Evolutionary conservation across 2,329 filamentous ascomycete genomes (phyloP).

Genomic region (Ophiocordyceps australis): DNA sequence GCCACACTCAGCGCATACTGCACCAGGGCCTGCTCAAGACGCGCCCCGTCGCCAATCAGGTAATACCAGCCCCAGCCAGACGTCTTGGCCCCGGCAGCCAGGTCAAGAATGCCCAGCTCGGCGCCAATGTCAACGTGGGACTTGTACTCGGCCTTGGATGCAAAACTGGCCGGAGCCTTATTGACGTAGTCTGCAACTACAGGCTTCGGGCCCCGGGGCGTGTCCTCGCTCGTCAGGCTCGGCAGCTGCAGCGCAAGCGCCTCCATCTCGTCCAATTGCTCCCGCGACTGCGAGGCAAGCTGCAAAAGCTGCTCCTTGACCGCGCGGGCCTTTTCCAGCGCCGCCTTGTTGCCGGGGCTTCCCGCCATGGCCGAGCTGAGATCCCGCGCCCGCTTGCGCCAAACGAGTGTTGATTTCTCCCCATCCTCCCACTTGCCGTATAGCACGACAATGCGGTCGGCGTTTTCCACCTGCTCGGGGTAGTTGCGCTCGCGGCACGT

Average conservation of each 20-base stretch:
- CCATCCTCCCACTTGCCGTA: slow-evolving; percentile 39
- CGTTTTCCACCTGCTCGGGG: slow-evolving; percentile 31
- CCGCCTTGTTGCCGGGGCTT: slow-evolving; percentile 22
- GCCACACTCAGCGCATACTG: slow-evolving; percentile 68
- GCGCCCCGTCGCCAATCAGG: slow-evolving; percentile 74
- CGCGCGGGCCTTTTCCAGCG: slow-evolving; percentile 14
- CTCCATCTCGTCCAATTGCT: slow-evolving; percentile 54
- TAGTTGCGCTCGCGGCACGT: slow-evolving; percentile 85
- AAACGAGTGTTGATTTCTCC: slow-evolving; percentile 38
- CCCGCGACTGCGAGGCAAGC: slow-evolving; percentile 39
- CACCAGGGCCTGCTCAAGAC: slow-evolving; percentile 86
- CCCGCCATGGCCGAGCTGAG: slow-evolving; percentile 33
- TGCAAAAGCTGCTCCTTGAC: slow-evolving; percentile 36
- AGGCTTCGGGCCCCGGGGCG: slow-evolving; percentile 52
- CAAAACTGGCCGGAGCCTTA: slow-evolving; percentile 30
- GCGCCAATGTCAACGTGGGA: slow-evolving; percentile 79
- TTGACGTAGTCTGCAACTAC: slow-evolving; percentile 64
- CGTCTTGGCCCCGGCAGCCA: slow-evolving; percentile 60
- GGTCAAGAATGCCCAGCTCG: slow-evolving; percentile 81
- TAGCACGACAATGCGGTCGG: slow-evolving; percentile 34
- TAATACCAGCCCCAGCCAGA: slow-evolving; percentile 98
- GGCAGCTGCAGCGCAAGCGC: slow-evolving; percentile 61
- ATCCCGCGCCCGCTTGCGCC: slow-evolving; percentile 43
- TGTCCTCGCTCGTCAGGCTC: slow-evolving; percentile 64
- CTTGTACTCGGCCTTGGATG: slow-evolving; percentile 24